phyloP scores from a whole-genome alignment of 1,139 yeast genomes.

The Spencermartinsiella ligniputridi region DNA sequence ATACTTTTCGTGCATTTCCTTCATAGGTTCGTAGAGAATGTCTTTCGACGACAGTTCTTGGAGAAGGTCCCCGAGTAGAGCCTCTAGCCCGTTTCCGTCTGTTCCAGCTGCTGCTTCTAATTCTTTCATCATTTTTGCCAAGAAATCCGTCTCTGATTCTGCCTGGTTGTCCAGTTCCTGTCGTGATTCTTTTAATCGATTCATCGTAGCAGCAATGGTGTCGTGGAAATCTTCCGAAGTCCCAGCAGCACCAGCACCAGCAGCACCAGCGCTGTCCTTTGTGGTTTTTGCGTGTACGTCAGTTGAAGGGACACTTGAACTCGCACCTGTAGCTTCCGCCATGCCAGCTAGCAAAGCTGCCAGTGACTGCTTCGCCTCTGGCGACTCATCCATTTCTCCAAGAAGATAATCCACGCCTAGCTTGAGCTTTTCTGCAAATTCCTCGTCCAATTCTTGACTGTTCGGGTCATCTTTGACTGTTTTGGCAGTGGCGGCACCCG shows the following conservation, averaged over 20 bases:
- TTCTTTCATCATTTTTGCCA: slow-evolving; percentile 47
- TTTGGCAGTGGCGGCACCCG: not conserved
- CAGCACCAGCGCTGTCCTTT: not conserved
- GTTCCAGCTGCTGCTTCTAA: slow-evolving; percentile 58
- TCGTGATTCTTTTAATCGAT: slow-evolving; percentile 51
- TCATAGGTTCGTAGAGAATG: slow-evolving; percentile 83
- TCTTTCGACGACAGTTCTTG: slow-evolving; percentile 83
- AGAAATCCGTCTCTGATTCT: slow-evolving; percentile 31
- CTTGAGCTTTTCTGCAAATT: slow-evolving; percentile 37
- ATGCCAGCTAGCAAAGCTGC: slow-evolving; percentile 49
- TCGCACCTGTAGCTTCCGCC: slow-evolving; percentile 37
- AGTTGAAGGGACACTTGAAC: slow-evolving; percentile 10
- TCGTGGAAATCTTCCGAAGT: slow-evolving; percentile 53
- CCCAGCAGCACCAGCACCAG: slow-evolving; percentile 6
- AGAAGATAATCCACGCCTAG: slow-evolving; percentile 43
- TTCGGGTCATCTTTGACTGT: slow-evolving; percentile 15
- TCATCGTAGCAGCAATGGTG: slow-evolving; percentile 77
- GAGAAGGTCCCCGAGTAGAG: slow-evolving; percentile 70
- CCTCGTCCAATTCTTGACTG: slow-evolving; percentile 44
- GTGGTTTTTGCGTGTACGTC: slow-evolving; percentile 5
- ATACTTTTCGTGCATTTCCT: slow-evolving; percentile 64
- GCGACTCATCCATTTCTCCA: slow-evolving; percentile 57
- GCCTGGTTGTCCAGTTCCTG: slow-evolving; percentile 58
- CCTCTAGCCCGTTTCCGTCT: slow-evolving; percentile 47
- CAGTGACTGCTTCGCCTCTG: slow-evolving; percentile 55